These are phyloP conservation scores for Pseudogymnoascus sp. DNA, from an alignment of 2,329 filamentous ascomycete species.

Conservation along the genomic window DNA sequence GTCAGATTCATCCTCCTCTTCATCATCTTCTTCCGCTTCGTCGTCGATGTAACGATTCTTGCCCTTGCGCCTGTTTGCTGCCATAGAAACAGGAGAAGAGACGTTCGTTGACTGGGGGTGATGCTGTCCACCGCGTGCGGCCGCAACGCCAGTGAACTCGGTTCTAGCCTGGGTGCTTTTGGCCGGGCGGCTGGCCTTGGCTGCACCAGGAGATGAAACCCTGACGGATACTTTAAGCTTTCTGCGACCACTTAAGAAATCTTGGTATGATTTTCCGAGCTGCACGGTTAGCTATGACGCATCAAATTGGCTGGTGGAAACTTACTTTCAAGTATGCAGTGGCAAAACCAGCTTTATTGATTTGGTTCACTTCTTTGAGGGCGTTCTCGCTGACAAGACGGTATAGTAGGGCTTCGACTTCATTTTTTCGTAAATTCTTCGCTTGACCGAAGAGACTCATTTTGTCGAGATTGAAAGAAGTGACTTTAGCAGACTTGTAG, in stretches of 20 bases:
- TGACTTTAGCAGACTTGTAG: conserved; percentile 47
- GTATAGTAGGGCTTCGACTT: conserved; percentile 79
- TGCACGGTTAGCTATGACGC: conserved; percentile 29
- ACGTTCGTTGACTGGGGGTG: conserved; percentile 60
- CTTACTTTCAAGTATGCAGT: conserved; percentile 65
- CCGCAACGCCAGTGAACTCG: conserved; percentile 24
- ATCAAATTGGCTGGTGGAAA: conserved; percentile 19
- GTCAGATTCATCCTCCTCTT: conserved; percentile 15
- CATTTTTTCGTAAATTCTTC: conserved; percentile 61
- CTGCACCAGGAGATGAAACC: conserved; percentile 15
- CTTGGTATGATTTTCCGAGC: conserved; percentile 25
- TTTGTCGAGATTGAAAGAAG: conserved; percentile 36
- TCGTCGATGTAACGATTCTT: conserved; percentile 25
- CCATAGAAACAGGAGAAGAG: conserved; percentile 53
- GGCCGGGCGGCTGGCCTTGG: conserved; percentile 34
- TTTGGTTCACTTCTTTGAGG: conserved; percentile 61
- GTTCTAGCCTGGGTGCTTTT: conserved; percentile 27
- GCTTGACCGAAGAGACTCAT: conserved; percentile 59
- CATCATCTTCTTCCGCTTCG: conserved; percentile 32
- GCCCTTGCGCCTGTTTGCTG: conserved; percentile 29
- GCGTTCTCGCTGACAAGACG: conserved; percentile 66
- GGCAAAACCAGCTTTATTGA: conserved; percentile 60
- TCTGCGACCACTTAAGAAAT: conserved; percentile 23
- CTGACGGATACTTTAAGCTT: conserved; percentile 27
- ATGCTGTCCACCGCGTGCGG: conserved; percentile 29